A percentile compares a stretch with the other conserved stretches of the same genome.
Conservation (phyloP, 805 yeast genomes). For the Lipomyces anomalus region DNA sequence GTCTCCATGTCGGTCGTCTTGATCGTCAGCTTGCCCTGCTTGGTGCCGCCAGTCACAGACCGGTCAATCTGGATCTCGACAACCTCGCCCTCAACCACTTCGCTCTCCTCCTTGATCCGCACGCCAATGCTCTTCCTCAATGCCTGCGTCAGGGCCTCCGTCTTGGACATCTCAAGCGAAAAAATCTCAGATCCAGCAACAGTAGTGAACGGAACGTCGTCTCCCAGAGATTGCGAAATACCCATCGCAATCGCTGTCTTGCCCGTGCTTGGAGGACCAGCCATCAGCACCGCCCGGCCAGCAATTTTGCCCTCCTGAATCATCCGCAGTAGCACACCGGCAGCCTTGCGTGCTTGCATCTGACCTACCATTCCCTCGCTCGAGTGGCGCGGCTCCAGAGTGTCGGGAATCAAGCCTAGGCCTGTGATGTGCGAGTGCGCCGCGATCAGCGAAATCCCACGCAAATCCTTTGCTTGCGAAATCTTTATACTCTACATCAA, state of each 20-base stretch:
- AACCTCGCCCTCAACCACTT: conserved; percentile 96
- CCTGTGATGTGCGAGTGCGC: conserved; percentile 99
- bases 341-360: conserved; percentile 84
- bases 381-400: conserved; percentile 68
- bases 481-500: no score
- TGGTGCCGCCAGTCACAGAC: conserved; percentile 93
- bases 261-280: conserved; percentile 99
- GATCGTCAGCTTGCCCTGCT: conserved; percentile 95
- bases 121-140: conserved; percentile 94
- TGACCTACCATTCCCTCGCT: conserved; percentile 98
- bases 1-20: conserved; percentile 99
- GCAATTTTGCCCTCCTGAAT: conserved; percentile 92
- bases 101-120: conserved; percentile 93
- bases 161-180: conserved; percentile 86
- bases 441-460: conserved; percentile 75
- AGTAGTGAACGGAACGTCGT: conserved; percentile 89
- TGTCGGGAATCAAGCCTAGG: conserved; percentile 80
- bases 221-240: conserved; percentile 42
- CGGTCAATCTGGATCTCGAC: conserved; percentile 94
- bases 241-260: conserved; percentile 99
- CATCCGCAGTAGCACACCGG: conserved; percentile 89
- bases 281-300: conserved; percentile 90
- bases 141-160: conserved; percentile 94
- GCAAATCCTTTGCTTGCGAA: conserved; percentile 43
- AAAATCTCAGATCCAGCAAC: conserved; percentile 92